Conservation (phyloP, 176 grass and related monocot genomes). For the Typha latifolia region DNA sequence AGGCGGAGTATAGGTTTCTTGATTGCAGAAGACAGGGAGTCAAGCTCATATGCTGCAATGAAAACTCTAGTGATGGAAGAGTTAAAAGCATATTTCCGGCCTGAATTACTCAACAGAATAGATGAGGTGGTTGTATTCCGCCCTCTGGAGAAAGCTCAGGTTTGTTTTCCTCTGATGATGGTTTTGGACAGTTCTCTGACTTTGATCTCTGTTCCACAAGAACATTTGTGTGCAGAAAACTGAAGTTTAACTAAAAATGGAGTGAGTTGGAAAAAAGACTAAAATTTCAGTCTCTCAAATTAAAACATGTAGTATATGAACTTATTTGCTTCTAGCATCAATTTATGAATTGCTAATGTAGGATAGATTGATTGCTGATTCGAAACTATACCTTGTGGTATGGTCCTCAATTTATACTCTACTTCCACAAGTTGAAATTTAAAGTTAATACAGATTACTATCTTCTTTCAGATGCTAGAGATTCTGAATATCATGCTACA, state of each 20-base stretch:
- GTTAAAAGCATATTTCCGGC: constrained; percentile 82
- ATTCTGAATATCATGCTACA: constrained; percentile 82
- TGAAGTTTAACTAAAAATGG: too few species aligned
- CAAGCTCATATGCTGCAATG: constrained; percentile 57
- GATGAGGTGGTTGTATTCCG: constrained; percentile 95
- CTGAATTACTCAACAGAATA: constrained; percentile 90
- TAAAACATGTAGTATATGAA: too few species aligned
- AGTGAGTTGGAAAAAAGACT: too few species aligned
- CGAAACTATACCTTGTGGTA: too few species aligned
- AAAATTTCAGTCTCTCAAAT: too few species aligned
- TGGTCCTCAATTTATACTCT: too few species aligned
- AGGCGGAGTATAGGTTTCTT: constrained; percentile 70
- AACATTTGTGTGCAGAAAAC: not conserved
- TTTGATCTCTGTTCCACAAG: not conserved
- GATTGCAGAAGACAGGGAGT: constrained; percentile 46
- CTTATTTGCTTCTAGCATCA: too few species aligned
- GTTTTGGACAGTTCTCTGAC: not conserved
- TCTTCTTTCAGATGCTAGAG: constrained; percentile 60
- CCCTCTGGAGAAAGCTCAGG: constrained; percentile 75
- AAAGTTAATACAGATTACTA: not conserved
- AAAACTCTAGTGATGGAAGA: constrained; percentile 81
- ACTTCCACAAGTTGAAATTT: too few species aligned
- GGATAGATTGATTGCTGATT: too few species aligned
- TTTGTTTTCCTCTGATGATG: constrained; percentile 9
- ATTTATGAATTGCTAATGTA: too few species aligned